Evolutionary conservation across 23 red algal species (phyloP), one percentile per base, ranked within the genome.

Genomic region (Rhodosorus marinus): DNA sequence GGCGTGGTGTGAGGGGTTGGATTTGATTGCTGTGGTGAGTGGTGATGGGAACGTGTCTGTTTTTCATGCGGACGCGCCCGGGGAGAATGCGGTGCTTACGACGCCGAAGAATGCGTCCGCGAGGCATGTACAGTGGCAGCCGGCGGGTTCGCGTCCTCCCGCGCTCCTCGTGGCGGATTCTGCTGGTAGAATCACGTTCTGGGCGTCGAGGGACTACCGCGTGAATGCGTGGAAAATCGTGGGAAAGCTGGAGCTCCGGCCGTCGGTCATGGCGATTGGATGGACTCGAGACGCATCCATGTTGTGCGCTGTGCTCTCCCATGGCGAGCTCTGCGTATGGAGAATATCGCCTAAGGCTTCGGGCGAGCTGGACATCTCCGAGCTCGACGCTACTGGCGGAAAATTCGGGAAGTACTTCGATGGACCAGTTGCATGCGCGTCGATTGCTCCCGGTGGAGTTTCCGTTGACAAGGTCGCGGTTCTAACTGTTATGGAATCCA

Each of bases 111-210:
- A 66, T 28, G 50, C 75, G 21, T 66, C 75, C 23, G 75, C 75
- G 2, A 64, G 75, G 54, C 75, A 81, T 38, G 28, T 81, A 23
- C 26, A 54, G 19, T 81, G 75, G 75, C 49, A 66, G 24, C 54
- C 66, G 50, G 27, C 47, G 0, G 27, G 38, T 5, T 45, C 60
- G 11, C 70, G 72, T 55, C 52, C 63, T 8, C 51, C 53, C 33
- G 51, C 72, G 63, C 64, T 81, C 14, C 62, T 70, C 25, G 75
- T 81, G 14, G 63, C 62, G 26, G 75, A 81, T 33, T 64, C 75
- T 17, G 63, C 75, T 24, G 59, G 45, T 29, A 36, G 75, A 34
- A 45, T 81, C 31, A 81, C 75, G 27, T 59, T 81, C 22, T 81
- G 75, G 75, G 35, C 64, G 40, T 55, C 75, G 3, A 50, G 41